Percentiles rank a stretch among this genome's conserved stretches.
phyloP scores from a whole-genome alignment of 1,284 basidiomycete species.

The Irpex sp. region DNA sequence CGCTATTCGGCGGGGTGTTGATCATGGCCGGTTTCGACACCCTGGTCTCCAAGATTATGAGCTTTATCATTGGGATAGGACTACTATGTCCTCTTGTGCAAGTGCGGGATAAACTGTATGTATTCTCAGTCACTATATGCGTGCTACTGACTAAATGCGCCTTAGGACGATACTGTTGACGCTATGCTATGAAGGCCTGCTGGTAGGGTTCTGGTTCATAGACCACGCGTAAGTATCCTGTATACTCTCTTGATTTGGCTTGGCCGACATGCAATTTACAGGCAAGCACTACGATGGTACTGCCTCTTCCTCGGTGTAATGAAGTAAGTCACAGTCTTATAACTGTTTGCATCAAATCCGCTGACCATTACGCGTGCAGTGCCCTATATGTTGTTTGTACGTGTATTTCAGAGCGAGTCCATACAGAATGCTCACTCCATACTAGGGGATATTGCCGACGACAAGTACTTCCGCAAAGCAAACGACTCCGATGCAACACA shows the following conservation, averaged over 20 bases:
- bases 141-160: conserved; percentile 1
- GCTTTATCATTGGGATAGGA: conserved; percentile 74
- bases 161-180: conserved; percentile 73
- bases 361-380: conserved; percentile 31
- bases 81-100: conserved; percentile 67
- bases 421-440: neutral
- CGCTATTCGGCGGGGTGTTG: conserved; percentile 72
- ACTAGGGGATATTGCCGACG: conserved; percentile 78
- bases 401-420: conserved; percentile 20
- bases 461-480: conserved; percentile 79
- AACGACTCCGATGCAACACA: conserved; percentile 83
- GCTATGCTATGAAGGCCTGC: conserved; percentile 63
- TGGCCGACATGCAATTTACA: conserved; percentile 19
- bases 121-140: conserved; percentile 9
- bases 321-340: conserved; percentile 50
- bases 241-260: neutral
- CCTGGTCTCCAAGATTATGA: conserved; percentile 74
- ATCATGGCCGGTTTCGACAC: conserved; percentile 76
- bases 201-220: conserved; percentile 82
- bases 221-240: conserved; percentile 60
- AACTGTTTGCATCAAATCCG: neutral
- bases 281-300: conserved; percentile 71
- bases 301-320: conserved; percentile 77
- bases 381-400: conserved; percentile 72
- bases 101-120: conserved; percentile 79